phyloP scores from a whole-genome alignment of 2,329 filamentous ascomycete genomes.

The Ophiostoma perfectum region DNA sequence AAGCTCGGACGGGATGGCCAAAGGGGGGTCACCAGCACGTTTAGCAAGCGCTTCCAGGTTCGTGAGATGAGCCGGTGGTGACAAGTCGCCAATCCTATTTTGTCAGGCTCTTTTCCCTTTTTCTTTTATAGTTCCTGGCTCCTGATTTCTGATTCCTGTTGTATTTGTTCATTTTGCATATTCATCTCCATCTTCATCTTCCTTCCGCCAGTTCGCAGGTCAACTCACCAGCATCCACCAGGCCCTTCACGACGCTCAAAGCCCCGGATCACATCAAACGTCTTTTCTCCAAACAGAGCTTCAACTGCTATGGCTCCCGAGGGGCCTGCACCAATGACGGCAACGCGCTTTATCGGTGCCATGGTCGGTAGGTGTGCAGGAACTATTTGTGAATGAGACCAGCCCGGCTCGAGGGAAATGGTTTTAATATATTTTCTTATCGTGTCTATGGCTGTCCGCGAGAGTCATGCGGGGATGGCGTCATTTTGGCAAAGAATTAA shows the following conservation, averaged over 20 bases:
- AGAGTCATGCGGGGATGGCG: conserved; percentile 13
- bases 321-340: conserved; percentile 37
- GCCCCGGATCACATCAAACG: conserved; percentile 38
- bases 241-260: conserved; percentile 41
- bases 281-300: conserved; percentile 36
- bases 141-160: no score
- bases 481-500: conserved; percentile 8
- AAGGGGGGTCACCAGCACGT: conserved; percentile 43
- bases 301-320: conserved; percentile 32
- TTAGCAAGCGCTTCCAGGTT: conserved; percentile 37
- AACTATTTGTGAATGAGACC: background rate
- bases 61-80: conserved; percentile 34
- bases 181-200: no score
- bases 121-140: background rate
- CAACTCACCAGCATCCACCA: conserved; percentile 41
- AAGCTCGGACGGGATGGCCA: conserved; percentile 42
- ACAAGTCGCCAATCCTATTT: conserved; percentile 49
- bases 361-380: background rate
- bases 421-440: background rate
- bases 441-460: background rate
- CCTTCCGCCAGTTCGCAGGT: background rate
- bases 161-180: no score
- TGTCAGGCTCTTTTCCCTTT: background rate
- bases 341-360: conserved; percentile 17
- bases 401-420: background rate